Evolutionary conservation across 768 basidiomycete species (phyloP), one percentile per base, ranked within the genome.

Genomic region (Lactifluus pinguis): DNA sequence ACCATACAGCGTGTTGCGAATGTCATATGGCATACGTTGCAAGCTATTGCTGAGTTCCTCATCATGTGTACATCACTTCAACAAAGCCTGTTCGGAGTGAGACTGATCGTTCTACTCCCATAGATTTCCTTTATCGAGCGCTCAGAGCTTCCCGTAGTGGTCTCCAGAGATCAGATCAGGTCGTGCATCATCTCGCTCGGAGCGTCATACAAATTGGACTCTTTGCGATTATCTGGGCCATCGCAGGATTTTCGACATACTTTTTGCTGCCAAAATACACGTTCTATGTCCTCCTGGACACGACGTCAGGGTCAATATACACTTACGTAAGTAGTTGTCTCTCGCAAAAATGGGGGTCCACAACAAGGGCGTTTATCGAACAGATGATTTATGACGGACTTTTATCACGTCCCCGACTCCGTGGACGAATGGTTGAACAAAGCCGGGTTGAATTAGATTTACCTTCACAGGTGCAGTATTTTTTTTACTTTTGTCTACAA

Each of bases 261-360:
- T 50, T 57, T 15, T 45, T 57, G 14, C 8, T 57, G 29, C 56
- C 48, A 39, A 1, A 30, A 17, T 13, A 6, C 11, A 32, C n/a
- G 17, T 0, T 49, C 4, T 49, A 50, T 41, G 6, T n/a, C 1
- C 1, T 57, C 7, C 30, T 57, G 32, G 56, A 49, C 25, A 19
- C 10, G 17, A 57, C 56, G 42, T 49, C 49, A 15, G 56, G 56
- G 29, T 42, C 39, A 11, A 57, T 57, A 50, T 57, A 57, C 49
- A 57, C 56, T 3, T 38, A 57, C 38, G 56, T 57, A 38, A 41
- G 50, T 34, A 19, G 30, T 41, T 17, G 4, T 48, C 6, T n/a
- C 47, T 13, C 48, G n/a, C n/a, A n/a, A 19, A 47, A 32, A 29
- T 5, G 9, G 4, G 6, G 8, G n/a, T n/a, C 25, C 48, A 3